Evolutionary conservation across 768 basidiomycete genomes (phyloP).

Genomic region (Strobilomyces confusus): DNA sequence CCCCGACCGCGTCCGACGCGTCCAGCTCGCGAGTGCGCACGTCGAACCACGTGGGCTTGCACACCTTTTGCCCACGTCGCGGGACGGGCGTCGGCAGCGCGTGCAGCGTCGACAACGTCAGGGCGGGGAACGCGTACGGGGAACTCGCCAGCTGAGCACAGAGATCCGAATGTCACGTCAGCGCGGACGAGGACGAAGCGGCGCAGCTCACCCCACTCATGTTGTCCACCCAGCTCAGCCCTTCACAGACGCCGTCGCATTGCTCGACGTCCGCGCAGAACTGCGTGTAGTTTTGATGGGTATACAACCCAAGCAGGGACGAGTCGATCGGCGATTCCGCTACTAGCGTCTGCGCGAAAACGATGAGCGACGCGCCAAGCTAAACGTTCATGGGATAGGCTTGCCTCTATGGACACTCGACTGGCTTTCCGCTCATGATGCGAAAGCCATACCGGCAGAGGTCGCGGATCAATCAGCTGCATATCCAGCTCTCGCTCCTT

Average conservation of each 20-base stretch:
- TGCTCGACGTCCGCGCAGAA: conserved; percentile 80
- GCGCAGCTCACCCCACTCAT: conserved; percentile 50
- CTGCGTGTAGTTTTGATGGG: conserved; percentile 91
- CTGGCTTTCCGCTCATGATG: conserved; percentile 64
- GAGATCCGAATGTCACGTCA: background rate
- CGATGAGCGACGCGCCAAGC: background rate
- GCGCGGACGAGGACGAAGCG: background rate
- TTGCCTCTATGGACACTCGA: conserved; percentile 73
- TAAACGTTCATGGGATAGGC: conserved; percentile 9
- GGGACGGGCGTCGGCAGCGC: conserved; percentile 83
- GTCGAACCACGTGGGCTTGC: conserved; percentile 86
- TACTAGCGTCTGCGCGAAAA: conserved; percentile 54
- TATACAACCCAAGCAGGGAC: conserved; percentile 81
- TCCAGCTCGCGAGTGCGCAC: conserved; percentile 50
- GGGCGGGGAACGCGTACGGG: conserved; percentile 82
- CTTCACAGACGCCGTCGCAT: conserved; percentile 63
- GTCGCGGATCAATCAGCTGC: conserved; percentile 48
- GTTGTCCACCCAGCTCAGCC: conserved; percentile 73
- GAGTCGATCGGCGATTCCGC: conserved; percentile 89
- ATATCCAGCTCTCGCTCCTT: conserved; percentile 57
- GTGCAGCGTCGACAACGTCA: conserved; percentile 81
- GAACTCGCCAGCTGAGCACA: conserved; percentile 59
- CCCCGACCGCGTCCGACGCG: conserved; percentile 56
- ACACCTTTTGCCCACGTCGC: conserved; percentile 73
- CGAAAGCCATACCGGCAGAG: conserved; percentile 55